phyloP scores from a whole-genome alignment of 768 basidiomycete species.

The Xerocomellus dryophilus region DNA sequence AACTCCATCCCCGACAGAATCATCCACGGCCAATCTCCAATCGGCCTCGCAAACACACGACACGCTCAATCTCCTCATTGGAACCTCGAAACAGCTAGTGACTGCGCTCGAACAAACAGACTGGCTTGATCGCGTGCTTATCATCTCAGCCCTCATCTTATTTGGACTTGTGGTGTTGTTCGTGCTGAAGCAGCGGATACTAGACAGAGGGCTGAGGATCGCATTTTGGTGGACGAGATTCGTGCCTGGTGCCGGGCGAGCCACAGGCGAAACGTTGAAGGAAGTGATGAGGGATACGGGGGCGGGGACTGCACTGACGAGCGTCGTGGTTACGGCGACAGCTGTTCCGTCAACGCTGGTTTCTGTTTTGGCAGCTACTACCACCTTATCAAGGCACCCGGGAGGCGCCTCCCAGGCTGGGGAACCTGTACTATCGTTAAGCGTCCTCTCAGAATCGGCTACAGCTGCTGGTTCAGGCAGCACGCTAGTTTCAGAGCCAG shows the following conservation, averaged over 20 bases:
- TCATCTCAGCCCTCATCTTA: constrained; percentile 74
- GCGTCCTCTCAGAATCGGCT: neutral
- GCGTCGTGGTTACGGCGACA: constrained; percentile 1
- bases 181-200: constrained; percentile 81
- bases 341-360: constrained; percentile 7
- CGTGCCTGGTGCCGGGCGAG: constrained; percentile 39
- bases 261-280: constrained; percentile 1
- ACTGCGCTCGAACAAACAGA: constrained; percentile 87
- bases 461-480: neutral
- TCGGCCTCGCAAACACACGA: constrained; percentile 78
- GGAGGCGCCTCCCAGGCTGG: neutral
- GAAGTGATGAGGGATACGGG: constrained; percentile 1
- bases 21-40: constrained; percentile 73
- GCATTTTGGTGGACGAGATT: constrained; percentile 89
- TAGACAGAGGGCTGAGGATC: constrained; percentile 75
- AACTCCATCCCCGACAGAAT: constrained; percentile 43
- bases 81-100: constrained; percentile 80
- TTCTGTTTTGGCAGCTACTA: constrained; percentile 9
- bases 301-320: constrained; percentile 4
- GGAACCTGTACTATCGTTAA: constrained; percentile 3
- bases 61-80: constrained; percentile 63
- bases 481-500: neutral
- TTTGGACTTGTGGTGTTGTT: constrained; percentile 83
- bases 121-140: constrained; percentile 86
- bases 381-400: neutral